Evolutionary conservation across 805 yeast species (phyloP), one percentile per base, ranked within the genome.

Genomic region (Sugiyamaella qingdaonensis): DNA sequence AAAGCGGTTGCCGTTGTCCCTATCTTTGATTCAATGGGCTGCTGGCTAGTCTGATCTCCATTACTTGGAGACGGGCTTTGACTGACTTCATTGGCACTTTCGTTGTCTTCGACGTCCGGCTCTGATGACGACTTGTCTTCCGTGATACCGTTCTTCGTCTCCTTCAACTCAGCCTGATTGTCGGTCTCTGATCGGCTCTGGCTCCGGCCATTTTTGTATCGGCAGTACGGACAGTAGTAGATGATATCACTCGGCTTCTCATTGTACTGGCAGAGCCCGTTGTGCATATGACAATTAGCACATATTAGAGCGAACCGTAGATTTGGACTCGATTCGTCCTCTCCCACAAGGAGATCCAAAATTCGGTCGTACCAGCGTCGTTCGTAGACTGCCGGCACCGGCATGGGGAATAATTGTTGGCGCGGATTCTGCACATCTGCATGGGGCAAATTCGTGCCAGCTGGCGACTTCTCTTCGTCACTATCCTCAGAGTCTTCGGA

Each of bases 241-340:
- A 67, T 69, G 8, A 86, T 80, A 4, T 66, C 62, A 1, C 59
- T 61, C 0, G 92, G 85, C 2, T 64, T 55, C 54, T 76, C 70
- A 7, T 85, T 85, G 1, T 87, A 89, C 2, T 89, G 87, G 0
- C 95, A 95, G 44, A 88, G 73, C 1, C 96, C 96, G 63, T 88
- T 88, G 67, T 88, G 95, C 14, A 73, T 74, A 19, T 67, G 71
- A 63, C 96, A 88, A n/a, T 74, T 69, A 16, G 63, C 58, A 65
- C 96, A 88, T 13, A 88, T 85, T 58, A 88, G 73, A 0, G 95
- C 95, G 64, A 75, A 85, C 43, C 95, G 68, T 54, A 72, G 71
- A 43, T 80, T 79, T 0, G 85, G 76, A 46, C 80, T 73, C 45
- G 78, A 68, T 61, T 86, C 92, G 67, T 83, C 88, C 49, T 78